Percentiles rank a stretch among this genome's conserved stretches.
Evolutionary conservation across 352 stramenopile species (phyloP).

Genomic region (Globisporangium apiculatum): DNA sequence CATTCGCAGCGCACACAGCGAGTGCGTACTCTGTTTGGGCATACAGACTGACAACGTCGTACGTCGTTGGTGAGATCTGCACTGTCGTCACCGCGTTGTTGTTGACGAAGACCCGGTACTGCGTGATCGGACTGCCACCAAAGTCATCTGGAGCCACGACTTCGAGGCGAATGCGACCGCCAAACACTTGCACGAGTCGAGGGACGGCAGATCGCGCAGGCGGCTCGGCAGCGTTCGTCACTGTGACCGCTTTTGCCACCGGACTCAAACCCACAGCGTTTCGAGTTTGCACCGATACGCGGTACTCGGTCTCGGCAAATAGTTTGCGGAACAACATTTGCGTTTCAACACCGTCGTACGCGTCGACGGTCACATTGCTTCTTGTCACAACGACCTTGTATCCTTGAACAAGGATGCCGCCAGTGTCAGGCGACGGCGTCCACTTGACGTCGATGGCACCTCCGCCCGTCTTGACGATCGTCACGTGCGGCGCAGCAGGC

Average conservation of each 20-base stretch:
- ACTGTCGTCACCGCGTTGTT: slow-evolving; percentile 1
- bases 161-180: slow-evolving; percentile 24
- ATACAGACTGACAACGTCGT: slow-evolving; percentile 27
- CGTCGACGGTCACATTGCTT: slow-evolving; percentile 7
- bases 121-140: slow-evolving; percentile 23
- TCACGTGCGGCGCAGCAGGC: slow-evolving; percentile 13
- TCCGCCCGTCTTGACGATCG: slow-evolving; percentile 15
- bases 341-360: slow-evolving; percentile 14
- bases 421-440: slow-evolving; percentile 18
- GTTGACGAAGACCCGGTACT: slow-evolving; percentile 28
- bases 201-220: slow-evolving; percentile 17
- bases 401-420: slow-evolving; percentile 19
- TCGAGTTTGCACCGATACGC: slow-evolving; percentile 13
- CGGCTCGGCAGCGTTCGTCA: slow-evolving; percentile 18
- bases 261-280: slow-evolving; percentile 25
- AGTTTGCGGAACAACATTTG: slow-evolving; percentile 19
- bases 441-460: slow-evolving; percentile 22
- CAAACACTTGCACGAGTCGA: slow-evolving; percentile 18
- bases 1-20: slow-evolving; percentile 23
- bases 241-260: not conserved
- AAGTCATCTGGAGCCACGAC: slow-evolving; percentile 26
- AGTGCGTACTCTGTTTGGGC: slow-evolving; percentile 24
- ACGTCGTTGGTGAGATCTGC: slow-evolving; percentile 10
- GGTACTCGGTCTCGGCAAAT: slow-evolving; percentile 28
- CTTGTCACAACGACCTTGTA: slow-evolving; percentile 17